These are phyloP conservation scores for Globisporangium nagaii DNA, from an alignment of 352 stramenopile species.

Conservation along the genomic window DNA sequence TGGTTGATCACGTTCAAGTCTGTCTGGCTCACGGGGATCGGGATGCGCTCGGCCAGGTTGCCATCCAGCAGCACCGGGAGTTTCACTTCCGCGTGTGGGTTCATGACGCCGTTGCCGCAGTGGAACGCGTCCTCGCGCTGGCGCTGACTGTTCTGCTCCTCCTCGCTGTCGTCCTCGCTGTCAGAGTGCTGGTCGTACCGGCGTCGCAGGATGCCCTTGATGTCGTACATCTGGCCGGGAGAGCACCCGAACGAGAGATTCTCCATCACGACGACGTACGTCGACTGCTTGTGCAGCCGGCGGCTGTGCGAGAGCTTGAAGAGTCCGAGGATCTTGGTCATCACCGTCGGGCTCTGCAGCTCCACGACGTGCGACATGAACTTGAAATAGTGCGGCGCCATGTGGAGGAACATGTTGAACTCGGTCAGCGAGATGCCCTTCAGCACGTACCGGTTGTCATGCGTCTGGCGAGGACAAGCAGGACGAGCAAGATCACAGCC, in stretches of 20 bases:
- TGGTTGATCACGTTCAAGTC: slow-evolving; percentile 57
- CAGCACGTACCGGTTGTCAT: slow-evolving; percentile 81
- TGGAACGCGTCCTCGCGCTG: slow-evolving; percentile 22
- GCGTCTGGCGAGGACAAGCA: slow-evolving; percentile 30
- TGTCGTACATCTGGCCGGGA: slow-evolving; percentile 78
- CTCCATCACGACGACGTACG: slow-evolving; percentile 86
- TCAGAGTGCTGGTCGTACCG: slow-evolving; percentile 42
- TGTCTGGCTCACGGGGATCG: slow-evolving; percentile 60
- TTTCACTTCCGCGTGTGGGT: slow-evolving; percentile 44
- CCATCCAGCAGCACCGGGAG: slow-evolving; percentile 76
- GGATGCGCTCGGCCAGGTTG: slow-evolving; percentile 75
- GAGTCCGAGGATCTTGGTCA: slow-evolving; percentile 81
- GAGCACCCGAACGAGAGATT: slow-evolving; percentile 79
- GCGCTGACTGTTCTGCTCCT: too few relatives aligned
- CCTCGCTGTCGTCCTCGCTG: slow-evolving; percentile 28
- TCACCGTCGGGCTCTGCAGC: slow-evolving; percentile 49
- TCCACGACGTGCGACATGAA: slow-evolving; percentile 72
- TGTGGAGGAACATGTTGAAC: slow-evolving; percentile 90
- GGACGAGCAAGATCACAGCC: slow-evolving; percentile 2
- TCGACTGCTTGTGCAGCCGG: slow-evolving; percentile 65
- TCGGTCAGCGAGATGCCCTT: slow-evolving; percentile 84
- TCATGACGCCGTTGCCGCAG: slow-evolving; percentile 33
- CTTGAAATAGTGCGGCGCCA: slow-evolving; percentile 85
- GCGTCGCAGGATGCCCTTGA: slow-evolving; percentile 79
- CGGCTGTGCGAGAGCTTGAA: slow-evolving; percentile 72